Evolutionary conservation across 805 yeast species (phyloP).

Genomic region (Metschnikowia cubensis): DNA sequence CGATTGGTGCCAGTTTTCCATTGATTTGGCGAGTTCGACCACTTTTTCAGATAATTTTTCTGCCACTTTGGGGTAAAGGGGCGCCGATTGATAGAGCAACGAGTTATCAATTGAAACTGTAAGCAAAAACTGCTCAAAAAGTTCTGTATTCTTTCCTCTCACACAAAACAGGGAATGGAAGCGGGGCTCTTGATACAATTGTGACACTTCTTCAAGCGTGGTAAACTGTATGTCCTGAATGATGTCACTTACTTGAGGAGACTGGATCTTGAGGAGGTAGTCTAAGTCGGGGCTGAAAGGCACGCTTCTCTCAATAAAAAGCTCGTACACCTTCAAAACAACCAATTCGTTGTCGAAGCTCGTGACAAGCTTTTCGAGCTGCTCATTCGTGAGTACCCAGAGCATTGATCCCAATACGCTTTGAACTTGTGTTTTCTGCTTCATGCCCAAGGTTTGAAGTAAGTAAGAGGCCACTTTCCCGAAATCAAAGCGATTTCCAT

Average conservation of each 20-base stretch:
- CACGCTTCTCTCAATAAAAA: conserved; percentile 4
- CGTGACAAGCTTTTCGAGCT: conserved; percentile 11
- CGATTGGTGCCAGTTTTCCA: conserved; percentile 19
- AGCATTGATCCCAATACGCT: conserved; percentile 16
- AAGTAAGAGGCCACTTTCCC: neutral
- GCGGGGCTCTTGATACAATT: neutral
- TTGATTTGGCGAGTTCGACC: conserved; percentile 15
- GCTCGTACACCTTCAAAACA: conserved; percentile 6
- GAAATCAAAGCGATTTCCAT: neutral
- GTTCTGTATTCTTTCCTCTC: neutral
- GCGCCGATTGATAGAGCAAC: conserved; percentile 14
- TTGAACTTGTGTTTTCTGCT: conserved; percentile 15
- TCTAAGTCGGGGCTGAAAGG: conserved; percentile 9
- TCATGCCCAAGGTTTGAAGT: neutral
- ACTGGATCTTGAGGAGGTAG: conserved; percentile 7
- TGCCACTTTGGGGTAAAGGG: conserved; percentile 10
- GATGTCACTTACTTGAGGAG: conserved; percentile 7
- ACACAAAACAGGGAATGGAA: neutral
- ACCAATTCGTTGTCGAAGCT: conserved; percentile 10
- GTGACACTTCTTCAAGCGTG: conserved; percentile 1
- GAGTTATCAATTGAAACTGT: conserved; percentile 6
- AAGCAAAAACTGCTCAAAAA: neutral
- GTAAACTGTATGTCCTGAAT: conserved; percentile 4
- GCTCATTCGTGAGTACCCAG: conserved; percentile 26
- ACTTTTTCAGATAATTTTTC: conserved; percentile 9